Base-by-base conservation (phyloP, 805 yeast species). In the Cyberlindnera americana region DNA sequence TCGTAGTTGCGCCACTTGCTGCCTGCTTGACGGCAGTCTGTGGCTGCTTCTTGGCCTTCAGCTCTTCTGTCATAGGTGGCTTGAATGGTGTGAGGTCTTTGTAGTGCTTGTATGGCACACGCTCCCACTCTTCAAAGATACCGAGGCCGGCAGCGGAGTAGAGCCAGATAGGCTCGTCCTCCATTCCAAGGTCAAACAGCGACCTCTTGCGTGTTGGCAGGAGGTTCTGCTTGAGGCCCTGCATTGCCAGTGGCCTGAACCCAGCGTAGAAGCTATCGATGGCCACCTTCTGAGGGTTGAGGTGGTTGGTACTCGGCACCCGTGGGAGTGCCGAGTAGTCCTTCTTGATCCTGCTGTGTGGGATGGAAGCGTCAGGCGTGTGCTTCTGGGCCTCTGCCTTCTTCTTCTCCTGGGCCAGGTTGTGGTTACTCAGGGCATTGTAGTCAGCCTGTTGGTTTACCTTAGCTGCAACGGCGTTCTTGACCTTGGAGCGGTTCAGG, bases 81-180 rank as follows among this genome's bases (percentile, higher is more conserved):
- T 53, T 57, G 41, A 57, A 66, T 1, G 71, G 71, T 29, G 51
- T 49, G 28, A 65, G 41, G 15, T 50, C 51, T 31, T 43, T 45
- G 24, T 34, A 35, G 16, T 29, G 37, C 18, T 43, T 40, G 16
- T 21, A 21, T 5, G 48, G 48, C 5, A 54, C 48, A 8, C 60
- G 50, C 8, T 60, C 60, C 37, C 55, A 50, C 23, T 67, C 67
- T 13, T 50, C 49, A 37, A 57, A 64, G n/a, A 46, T 48, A 40
- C 64, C 66, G 11, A 58, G 36, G 0, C 68, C 67, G 1, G 66
- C 54, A 1, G 67, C 66, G 11, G 67, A 61, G 37, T 56, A 53
- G 16, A 53, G 50, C 68, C 68, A 64, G 7, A 60, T 56, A 2
- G 62, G 53, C 16, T 43, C 50, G n/a, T 39, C 40, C 6, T 40